Evolutionary conservation across 1,139 yeast species (phyloP).

Genomic region (Yamadazyma atlantica): DNA sequence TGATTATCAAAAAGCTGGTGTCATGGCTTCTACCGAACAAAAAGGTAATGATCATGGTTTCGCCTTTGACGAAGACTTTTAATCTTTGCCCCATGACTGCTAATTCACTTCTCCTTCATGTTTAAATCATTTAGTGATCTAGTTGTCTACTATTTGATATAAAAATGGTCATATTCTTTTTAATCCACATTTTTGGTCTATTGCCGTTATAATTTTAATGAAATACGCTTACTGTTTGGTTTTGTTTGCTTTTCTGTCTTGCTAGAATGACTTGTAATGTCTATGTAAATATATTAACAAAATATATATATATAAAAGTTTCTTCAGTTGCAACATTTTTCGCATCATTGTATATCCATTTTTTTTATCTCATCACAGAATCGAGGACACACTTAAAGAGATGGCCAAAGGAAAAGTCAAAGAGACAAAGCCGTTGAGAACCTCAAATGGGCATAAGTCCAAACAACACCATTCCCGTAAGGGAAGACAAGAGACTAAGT

Average conservation of each 20-base stretch:
- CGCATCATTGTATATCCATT: constrained; percentile 3
- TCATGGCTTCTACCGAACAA: constrained; percentile 59
- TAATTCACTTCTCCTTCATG: too few species aligned
- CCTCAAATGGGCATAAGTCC: constrained; percentile 58
- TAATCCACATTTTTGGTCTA: neutral
- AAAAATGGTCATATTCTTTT: neutral
- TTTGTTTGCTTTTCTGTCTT: neutral
- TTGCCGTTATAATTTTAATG: constrained; percentile 3
- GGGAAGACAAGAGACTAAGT: constrained; percentile 51
- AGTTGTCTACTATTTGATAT: constrained; percentile 4
- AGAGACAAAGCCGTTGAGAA: constrained; percentile 34
- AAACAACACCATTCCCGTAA: constrained; percentile 52
- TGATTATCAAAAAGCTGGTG: constrained; percentile 99
- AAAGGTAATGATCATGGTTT: constrained; percentile 31
- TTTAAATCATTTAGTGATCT: too few species aligned
- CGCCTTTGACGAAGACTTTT: constrained; percentile 51
- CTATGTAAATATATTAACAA: constrained; percentile 11
- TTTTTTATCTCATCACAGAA: neutral
- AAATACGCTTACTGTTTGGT: constrained; percentile 2
- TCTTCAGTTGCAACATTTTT: neutral
- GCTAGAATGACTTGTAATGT: constrained; percentile 8
- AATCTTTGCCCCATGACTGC: constrained; percentile 12
- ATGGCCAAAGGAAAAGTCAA: constrained; percentile 11
- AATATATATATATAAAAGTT: constrained; percentile 1
- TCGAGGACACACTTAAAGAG: neutral